A percentile compares a stretch with the other conserved stretches of the same genome.
phyloP scores from a whole-genome alignment of 2,329 filamentous ascomycete species.

The Diaporthe eres region DNA sequence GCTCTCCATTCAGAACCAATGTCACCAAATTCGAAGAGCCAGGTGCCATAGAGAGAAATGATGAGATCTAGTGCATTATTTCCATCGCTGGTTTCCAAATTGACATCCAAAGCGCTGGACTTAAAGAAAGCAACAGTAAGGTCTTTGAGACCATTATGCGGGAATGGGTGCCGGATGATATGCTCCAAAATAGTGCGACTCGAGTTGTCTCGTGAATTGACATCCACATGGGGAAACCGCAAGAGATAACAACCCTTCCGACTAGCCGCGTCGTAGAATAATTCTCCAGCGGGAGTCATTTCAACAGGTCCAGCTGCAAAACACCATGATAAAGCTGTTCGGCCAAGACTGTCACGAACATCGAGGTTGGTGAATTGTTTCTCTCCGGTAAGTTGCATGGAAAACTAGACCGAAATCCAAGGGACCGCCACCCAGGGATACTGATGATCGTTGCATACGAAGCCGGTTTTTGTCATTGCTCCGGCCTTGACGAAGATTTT shows the following conservation, averaged over 20 bases:
- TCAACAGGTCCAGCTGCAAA: not conserved
- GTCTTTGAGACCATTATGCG: fast-evolving
- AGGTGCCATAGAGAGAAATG: not conserved
- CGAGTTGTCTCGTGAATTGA: not conserved
- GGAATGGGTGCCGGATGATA: not conserved
- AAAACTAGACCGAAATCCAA: not conserved
- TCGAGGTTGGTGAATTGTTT: not conserved
- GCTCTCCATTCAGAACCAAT: not conserved
- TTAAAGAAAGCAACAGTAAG: not conserved
- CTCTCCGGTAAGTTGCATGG: not conserved
- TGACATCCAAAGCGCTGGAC: not conserved
- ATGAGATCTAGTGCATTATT: not conserved
- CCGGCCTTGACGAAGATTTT: not conserved
- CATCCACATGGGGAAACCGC: not conserved
- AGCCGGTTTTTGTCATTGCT: not conserved
- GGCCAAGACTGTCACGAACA: not conserved
- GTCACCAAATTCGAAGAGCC: not conserved
- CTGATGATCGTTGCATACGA: not conserved
- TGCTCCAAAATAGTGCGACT: not conserved
- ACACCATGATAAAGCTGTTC: not conserved
- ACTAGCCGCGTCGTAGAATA: no score
- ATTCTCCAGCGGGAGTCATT: no score
- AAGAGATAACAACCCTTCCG: not conserved
- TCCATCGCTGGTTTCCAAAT: not conserved
- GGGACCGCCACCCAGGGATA: not conserved